phyloP scores from a whole-genome alignment of 768 basidiomycete genomes.

The Russula ochroleuca region DNA sequence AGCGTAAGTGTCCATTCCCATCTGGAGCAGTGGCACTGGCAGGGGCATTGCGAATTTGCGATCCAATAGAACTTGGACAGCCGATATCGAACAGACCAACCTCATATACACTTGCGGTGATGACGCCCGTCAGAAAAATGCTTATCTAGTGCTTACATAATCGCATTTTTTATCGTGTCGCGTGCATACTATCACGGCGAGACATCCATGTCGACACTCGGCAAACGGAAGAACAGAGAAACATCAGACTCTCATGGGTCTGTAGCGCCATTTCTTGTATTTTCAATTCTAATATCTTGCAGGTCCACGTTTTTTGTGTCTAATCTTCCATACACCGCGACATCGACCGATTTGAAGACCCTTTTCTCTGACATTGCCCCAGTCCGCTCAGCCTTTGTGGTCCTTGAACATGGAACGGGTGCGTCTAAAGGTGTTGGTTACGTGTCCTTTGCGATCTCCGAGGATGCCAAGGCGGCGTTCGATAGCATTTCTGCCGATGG shows the following conservation, averaged over 20 bases:
- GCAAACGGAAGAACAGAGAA: slow-evolving; percentile 43
- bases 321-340: slow-evolving; percentile 86
- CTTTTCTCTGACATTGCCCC: slow-evolving; percentile 96
- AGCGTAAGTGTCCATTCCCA: neutral
- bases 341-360: slow-evolving; percentile 85
- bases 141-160: neutral
- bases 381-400: slow-evolving; percentile 90
- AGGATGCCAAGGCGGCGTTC: slow-evolving; percentile 79
- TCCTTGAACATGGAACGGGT: slow-evolving; percentile 68
- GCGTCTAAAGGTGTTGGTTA: slow-evolving; percentile 95
- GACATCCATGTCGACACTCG: slow-evolving; percentile 33
- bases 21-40: neutral
- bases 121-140: too few species aligned
- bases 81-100: neutral
- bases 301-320: slow-evolving; percentile 91
- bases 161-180: neutral
- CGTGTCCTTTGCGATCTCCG: slow-evolving; percentile 83
- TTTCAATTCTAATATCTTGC: slow-evolving; percentile 20
- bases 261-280: slow-evolving; percentile 5
- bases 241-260: slow-evolving; percentile 36
- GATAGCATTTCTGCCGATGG: slow-evolving; percentile 61
- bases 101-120: too few species aligned
- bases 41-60: neutral
- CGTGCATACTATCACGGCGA: neutral
- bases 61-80: neutral